phyloP scores from a whole-genome alignment of 192 early-diverging fungal species.

The Chytriomyces confervae region DNA sequence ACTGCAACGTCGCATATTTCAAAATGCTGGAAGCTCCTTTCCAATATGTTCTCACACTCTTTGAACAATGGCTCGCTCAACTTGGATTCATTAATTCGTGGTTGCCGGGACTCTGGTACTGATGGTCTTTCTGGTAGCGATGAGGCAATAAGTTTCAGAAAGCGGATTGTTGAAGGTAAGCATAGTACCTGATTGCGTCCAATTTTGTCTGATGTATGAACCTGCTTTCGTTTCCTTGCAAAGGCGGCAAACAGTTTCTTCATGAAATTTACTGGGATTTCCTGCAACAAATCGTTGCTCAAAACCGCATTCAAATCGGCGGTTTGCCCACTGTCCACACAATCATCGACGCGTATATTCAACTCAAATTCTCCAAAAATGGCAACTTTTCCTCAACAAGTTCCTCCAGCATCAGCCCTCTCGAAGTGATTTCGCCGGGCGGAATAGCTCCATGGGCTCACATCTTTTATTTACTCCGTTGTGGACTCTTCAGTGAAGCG shows the following conservation, averaged over 20 bases:
- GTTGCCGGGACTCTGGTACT: background rate
- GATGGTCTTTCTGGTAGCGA: background rate
- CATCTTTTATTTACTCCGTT: constrained; percentile 81
- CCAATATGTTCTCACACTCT: constrained; percentile 19
- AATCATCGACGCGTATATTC: constrained; percentile 74
- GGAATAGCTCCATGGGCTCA: constrained; percentile 83
- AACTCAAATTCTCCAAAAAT: constrained; percentile 69
- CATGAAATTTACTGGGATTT: constrained; percentile 43
- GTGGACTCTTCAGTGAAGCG: constrained; percentile 73
- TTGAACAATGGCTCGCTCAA: background rate
- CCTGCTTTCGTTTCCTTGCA: background rate
- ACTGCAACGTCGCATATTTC: background rate
- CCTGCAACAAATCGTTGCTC: constrained; percentile 30
- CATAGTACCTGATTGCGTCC: background rate
- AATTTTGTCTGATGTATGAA: no score
- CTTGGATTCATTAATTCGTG: background rate
- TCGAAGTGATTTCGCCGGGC: background rate
- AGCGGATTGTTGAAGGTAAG: constrained; percentile 22
- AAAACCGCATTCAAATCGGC: constrained; percentile 65
- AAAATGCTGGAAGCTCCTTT: constrained; percentile 51
- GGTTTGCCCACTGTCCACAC: constrained; percentile 79
- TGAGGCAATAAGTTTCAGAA: constrained; percentile 31
- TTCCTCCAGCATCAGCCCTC: constrained; percentile 37
- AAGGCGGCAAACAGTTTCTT: constrained; percentile 38
- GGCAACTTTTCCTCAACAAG: constrained; percentile 46